These are phyloP conservation scores for Aspergillus puulaauensis DNA, from an alignment of 2,329 filamentous ascomycete genomes.

Conservation along the genomic window DNA sequence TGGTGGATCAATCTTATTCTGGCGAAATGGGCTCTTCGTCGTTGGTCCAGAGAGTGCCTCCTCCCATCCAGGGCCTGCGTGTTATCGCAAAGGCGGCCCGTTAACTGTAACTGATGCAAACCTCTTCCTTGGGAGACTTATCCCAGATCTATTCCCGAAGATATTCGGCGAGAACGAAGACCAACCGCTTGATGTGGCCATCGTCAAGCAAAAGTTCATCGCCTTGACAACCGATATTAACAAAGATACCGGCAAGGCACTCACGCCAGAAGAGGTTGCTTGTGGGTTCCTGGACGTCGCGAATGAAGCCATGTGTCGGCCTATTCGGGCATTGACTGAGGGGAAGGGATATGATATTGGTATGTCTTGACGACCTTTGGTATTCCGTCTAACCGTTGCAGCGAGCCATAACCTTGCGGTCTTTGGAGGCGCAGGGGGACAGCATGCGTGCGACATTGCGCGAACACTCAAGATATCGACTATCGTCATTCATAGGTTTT, in stretches of 20 bases:
- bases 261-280: slow-evolving; percentile 35
- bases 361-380: not conserved
- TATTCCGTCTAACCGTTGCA: not conserved
- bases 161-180: slow-evolving; percentile 92
- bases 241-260: slow-evolving; percentile 50
- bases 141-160: slow-evolving; percentile 92
- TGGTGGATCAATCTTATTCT: slow-evolving; percentile 70
- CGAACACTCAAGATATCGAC: slow-evolving; percentile 80
- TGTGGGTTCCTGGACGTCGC: slow-evolving; percentile 44
- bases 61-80: slow-evolving; percentile 86
- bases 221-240: slow-evolving; percentile 63
- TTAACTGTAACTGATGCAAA: slow-evolving; percentile 92
- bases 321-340: slow-evolving; percentile 86
- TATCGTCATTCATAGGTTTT: slow-evolving; percentile 85
- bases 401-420: slow-evolving; percentile 83
- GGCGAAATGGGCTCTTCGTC: slow-evolving; percentile 85
- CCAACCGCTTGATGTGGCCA: slow-evolving; percentile 73
- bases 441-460: slow-evolving; percentile 89
- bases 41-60: slow-evolving; percentile 90
- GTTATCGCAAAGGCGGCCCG: slow-evolving; percentile 91
- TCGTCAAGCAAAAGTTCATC: slow-evolving; percentile 72
- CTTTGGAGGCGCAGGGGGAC: slow-evolving; percentile 88
- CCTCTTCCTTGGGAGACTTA: slow-evolving; percentile 76
- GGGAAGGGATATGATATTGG: slow-evolving; percentile 86
- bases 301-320: slow-evolving; percentile 55